Conservation (phyloP, 495 filamentous ascomycete species). For the Lophiotrema nucula region DNA sequence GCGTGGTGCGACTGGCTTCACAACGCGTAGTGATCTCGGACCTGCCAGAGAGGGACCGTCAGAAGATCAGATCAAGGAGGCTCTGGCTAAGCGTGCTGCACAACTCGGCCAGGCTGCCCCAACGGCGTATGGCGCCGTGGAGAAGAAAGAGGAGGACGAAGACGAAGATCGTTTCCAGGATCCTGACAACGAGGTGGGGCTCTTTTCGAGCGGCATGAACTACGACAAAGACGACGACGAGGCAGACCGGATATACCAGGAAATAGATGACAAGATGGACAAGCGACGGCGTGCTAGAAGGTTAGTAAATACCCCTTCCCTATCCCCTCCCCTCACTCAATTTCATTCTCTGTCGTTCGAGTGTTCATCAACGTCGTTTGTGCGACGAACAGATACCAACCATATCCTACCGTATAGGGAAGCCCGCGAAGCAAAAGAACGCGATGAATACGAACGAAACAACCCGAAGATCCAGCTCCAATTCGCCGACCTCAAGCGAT, state of each 20-base stretch:
- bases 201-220: conserved; percentile 82
- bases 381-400: conserved; percentile 78
- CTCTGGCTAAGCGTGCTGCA: conserved; percentile 85
- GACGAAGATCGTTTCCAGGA: conserved; percentile 90
- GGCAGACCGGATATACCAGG: conserved; percentile 90
- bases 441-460: conserved; percentile 89
- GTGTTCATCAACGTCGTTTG: conserved; percentile 36
- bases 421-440: conserved; percentile 87
- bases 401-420: conserved; percentile 72
- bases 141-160: conserved; percentile 71
- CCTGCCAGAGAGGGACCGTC: conserved; percentile 95
- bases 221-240: conserved; percentile 97
- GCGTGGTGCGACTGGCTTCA: conserved; percentile 96
- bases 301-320: conserved; percentile 60
- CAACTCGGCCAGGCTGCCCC: conserved; percentile 78
- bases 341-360: conserved; percentile 22
- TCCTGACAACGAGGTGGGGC: conserved; percentile 92
- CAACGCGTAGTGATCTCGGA: conserved; percentile 92
- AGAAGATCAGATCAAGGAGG: conserved; percentile 97
- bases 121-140: conserved; percentile 71
- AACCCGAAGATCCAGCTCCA: conserved; percentile 99
- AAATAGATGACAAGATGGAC: conserved; percentile 96
- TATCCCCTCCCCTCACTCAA: conserved; percentile 15
- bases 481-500: conserved; percentile 93
- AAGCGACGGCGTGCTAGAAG: conserved; percentile 79